A percentile compares a stretch with the other conserved stretches of the same genome.
Conservation (phyloP, 768 basidiomycete genomes). For the Phallus indusiatus region DNA sequence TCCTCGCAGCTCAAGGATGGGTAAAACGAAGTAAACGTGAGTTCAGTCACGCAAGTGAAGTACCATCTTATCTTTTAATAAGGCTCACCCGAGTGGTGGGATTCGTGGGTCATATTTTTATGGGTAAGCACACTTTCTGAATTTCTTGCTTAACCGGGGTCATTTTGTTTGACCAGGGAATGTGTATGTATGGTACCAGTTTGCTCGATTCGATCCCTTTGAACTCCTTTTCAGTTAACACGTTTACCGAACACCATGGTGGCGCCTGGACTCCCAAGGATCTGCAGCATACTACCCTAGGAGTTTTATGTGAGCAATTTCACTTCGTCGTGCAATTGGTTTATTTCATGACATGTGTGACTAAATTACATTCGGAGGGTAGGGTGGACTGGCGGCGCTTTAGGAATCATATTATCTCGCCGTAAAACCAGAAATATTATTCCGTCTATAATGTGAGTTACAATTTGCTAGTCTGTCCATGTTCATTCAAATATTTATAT, state of each 20-base stretch:
- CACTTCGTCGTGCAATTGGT: background rate
- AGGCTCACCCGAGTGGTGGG: constrained; percentile 65
- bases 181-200: background rate
- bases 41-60: too few species aligned
- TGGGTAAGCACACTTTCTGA: constrained; percentile 33
- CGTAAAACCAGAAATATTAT: constrained; percentile 80
- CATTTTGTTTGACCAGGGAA: constrained; percentile 28
- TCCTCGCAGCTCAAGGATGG: constrained; percentile 74
- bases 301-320: constrained; percentile 50
- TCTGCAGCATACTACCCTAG: constrained; percentile 85
- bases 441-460: constrained; percentile 64
- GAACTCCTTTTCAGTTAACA: constrained; percentile 53
- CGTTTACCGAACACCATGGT: constrained; percentile 87
- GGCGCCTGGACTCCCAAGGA: constrained; percentile 80
- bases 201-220: constrained; percentile 1
- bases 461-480: background rate
- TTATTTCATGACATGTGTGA: background rate
- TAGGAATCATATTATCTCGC: constrained; percentile 75
- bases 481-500: background rate
- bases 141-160: constrained; percentile 35
- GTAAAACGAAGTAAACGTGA: constrained; percentile 44
- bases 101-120: constrained; percentile 57
- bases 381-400: constrained; percentile 92
- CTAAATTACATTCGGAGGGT: background rate
- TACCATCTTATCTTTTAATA: background rate